Base-by-base conservation (phyloP, 2,329 filamentous ascomycete genomes). In the Verticillium klebahnii region DNA sequence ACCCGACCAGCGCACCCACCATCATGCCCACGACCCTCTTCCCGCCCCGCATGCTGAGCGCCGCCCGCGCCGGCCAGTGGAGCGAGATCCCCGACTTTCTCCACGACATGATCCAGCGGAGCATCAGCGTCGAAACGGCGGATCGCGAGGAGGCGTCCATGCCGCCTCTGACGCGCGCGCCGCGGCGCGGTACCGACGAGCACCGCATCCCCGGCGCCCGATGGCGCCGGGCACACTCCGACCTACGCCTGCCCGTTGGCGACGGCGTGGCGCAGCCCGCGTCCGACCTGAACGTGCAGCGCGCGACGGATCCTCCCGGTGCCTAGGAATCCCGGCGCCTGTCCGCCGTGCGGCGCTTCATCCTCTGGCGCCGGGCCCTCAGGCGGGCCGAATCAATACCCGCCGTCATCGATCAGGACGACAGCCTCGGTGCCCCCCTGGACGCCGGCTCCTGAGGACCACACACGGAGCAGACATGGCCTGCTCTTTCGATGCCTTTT, bases 31-130 rank as follows among this genome's bases (percentile, higher is more conserved):
- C 72, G 60, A 62, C 75, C 23, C 71, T 83, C 17, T 78, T 85
- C 65, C 82, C 84, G 5, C 76, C 79, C 1, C 76, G 78, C 39
- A 81, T 87, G 74, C 71, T 87, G 17, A 79, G 75, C 60, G 81
- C 82, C 9, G 85, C 84, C n/a, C 78, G 84, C 63, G 76, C 78
- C 8, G 84, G 83, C 55, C 79, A 80, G 64, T 88, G 85, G 85
- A 72, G 80, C 45, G 81, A 85, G 29, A 81, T 88, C 14, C 85
- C 85, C 17, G 81, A 83, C 54, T 80, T 80, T 56, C 74, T 87
- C 40, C 84, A 83, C 64, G 77, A 78, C 57, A 75, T 84, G 65
- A 77, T 87, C 40, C 77, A 82, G 31, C 77, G 77, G 25, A 77
- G 77, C 9, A 69, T 85, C 17, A 79, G 80, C 63, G 68, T 67